Conservation (phyloP, 495 filamentous ascomycete species). For the Aspergillus diversus region DNA sequence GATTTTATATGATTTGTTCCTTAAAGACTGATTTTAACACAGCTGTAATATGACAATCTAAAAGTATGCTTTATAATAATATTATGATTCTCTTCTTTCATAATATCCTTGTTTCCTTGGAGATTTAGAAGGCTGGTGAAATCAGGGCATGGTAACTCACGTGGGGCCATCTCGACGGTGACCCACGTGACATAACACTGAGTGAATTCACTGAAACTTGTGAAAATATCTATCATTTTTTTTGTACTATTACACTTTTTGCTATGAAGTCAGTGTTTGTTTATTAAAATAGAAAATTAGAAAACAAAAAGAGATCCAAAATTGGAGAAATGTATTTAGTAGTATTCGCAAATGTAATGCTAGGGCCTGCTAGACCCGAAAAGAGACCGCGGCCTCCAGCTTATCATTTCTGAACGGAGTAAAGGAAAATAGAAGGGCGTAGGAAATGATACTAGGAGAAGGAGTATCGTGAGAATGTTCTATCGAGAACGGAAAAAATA, state of each 20-base stretch:
- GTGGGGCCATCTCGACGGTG: conserved; percentile 7
- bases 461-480: conserved; percentile 12
- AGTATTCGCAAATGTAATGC: neutral
- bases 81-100: neutral
- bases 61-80: too few relatives aligned
- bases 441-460: neutral
- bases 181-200: conserved; percentile 10
- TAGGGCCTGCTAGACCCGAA: neutral
- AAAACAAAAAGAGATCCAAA: neutral
- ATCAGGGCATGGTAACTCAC: conserved; percentile 22
- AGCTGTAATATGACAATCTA: too few relatives aligned
- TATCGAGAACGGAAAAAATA: neutral
- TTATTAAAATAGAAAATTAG: neutral
- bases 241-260: too few relatives aligned
- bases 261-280: too few relatives aligned
- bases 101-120: neutral
- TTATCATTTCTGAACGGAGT: conserved; percentile 1
- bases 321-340: neutral
- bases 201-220: neutral
- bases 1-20: too few relatives aligned
- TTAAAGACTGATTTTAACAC: too few relatives aligned
- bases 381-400: conserved; percentile 9
- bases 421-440: neutral
- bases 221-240: too few relatives aligned
- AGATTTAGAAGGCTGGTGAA: neutral